These are phyloP conservation scores for Trifolium fragiferum DNA, from an alignment of 306 rosid genomes.

Conservation along the genomic window DNA sequence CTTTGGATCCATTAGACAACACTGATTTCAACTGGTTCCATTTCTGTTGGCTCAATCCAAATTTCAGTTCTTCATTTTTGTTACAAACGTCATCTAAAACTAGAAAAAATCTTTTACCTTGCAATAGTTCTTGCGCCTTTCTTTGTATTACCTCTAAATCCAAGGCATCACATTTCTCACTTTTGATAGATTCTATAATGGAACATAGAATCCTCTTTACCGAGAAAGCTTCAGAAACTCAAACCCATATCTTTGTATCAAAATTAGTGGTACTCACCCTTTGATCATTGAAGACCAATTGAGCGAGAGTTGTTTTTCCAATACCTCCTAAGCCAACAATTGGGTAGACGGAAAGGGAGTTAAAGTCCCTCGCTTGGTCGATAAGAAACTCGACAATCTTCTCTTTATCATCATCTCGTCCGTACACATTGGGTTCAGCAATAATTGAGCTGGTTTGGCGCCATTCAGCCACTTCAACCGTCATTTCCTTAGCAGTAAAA, in stretches of 20 bases:
- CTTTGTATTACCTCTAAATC: neutral
- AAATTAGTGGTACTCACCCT: neutral
- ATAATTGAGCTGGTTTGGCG: neutral
- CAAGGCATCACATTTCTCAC: neutral
- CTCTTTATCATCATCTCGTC: neutral
- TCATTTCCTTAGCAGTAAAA: neutral
- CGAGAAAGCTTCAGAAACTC: neutral
- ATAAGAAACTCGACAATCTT: slow-evolving; percentile 10
- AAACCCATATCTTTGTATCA: too few relatives aligned
- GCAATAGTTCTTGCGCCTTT: neutral
- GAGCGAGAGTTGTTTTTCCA: neutral
- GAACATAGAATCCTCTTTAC: neutral
- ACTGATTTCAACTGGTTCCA: neutral
- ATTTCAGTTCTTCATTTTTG: neutral
- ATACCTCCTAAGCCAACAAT: slow-evolving; percentile 1
- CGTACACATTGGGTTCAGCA: neutral
- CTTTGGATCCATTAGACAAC: neutral
- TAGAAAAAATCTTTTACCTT: neutral
- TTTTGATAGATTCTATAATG: neutral
- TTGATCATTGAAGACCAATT: neutral
- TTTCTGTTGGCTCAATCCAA: neutral
- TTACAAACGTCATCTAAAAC: slow-evolving; percentile 3
- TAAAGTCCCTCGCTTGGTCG: neutral
- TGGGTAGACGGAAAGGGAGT: neutral
- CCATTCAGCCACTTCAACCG: neutral